These are phyloP conservation scores for Penicillium crustosum DNA, from an alignment of 2,329 filamentous ascomycete genomes.

Conservation along the genomic window DNA sequence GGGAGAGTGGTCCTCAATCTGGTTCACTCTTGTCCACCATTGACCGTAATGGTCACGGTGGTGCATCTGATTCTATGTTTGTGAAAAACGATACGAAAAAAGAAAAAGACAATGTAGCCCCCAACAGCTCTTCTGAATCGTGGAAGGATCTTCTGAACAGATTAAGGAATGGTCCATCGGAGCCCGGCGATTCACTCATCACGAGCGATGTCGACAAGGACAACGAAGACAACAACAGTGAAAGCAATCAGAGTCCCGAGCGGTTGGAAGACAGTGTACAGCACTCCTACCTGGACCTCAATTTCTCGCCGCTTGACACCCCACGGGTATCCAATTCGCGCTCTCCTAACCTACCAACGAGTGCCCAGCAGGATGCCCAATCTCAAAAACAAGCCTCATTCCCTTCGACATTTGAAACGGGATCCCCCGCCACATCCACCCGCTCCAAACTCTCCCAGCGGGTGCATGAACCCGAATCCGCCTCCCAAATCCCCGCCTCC, in stretches of 20 bases:
- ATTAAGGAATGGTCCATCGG: not conserved
- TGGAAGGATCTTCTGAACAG: constrained; percentile 2
- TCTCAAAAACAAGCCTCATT: constrained; percentile 6
- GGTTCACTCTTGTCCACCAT: constrained; percentile 21
- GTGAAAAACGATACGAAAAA: not conserved
- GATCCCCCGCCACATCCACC: constrained; percentile 12
- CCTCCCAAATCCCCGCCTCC: constrained; percentile 12
- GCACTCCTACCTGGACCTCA: constrained; percentile 16
- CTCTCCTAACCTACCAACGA: constrained; percentile 15
- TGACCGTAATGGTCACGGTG: not conserved
- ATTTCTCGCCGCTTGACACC: constrained; percentile 11
- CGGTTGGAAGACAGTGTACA: constrained; percentile 13
- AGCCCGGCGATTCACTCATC: not conserved
- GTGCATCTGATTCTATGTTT: not conserved
- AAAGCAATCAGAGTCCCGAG: constrained; percentile 2
- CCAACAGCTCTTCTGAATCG: constrained; percentile 1
- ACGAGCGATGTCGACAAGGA: not conserved
- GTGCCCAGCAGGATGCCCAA: constrained; percentile 11
- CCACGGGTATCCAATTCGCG: constrained; percentile 9
- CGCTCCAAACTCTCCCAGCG: constrained; percentile 12
- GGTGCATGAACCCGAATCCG: not conserved
- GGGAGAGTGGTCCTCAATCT: constrained; percentile 9
- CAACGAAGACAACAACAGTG: not conserved
- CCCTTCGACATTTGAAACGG: not conserved
- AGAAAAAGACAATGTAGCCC: not conserved